Evolutionary conservation across 140 eudicot species (phyloP).

Genomic region (Flaveria floridana): DNA sequence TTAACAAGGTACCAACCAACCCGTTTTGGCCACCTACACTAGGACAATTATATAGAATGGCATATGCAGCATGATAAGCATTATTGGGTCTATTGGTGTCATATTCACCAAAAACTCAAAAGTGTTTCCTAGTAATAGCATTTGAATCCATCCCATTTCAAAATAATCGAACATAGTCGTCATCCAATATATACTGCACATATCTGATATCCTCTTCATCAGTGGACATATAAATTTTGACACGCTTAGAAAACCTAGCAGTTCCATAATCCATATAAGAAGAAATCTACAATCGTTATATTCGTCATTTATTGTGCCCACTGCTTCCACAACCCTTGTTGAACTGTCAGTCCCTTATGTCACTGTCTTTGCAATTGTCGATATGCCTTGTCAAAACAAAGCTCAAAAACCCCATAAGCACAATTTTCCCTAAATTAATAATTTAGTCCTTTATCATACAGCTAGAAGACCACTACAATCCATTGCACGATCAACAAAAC

Average conservation of each 20-base stretch:
- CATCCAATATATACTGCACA: slow-evolving; percentile 10
- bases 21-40: background rate
- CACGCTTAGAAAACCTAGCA: slow-evolving; percentile 12
- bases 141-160: slow-evolving; percentile 5
- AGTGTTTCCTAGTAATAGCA: background rate
- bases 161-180: background rate
- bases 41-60: background rate
- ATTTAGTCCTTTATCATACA: background rate
- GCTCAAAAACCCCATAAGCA: background rate
- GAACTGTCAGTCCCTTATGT: background rate
- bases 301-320: background rate
- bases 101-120: background rate
- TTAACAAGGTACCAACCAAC: slow-evolving; percentile 2
- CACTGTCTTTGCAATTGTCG: background rate
- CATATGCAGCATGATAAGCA: background rate
- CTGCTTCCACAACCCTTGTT: background rate
- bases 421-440: slow-evolving; percentile 18
- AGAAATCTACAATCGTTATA: background rate
- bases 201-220: background rate
- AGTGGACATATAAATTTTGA: background rate
- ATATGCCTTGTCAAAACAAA: background rate
- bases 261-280: slow-evolving; percentile 17
- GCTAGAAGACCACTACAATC: slow-evolving; percentile 9
- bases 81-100: background rate
- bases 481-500: slow-evolving; percentile 1